These are phyloP conservation scores for Malassezia arunalokei DNA, from an alignment of 1,284 basidiomycete genomes.

Conservation along the genomic window DNA sequence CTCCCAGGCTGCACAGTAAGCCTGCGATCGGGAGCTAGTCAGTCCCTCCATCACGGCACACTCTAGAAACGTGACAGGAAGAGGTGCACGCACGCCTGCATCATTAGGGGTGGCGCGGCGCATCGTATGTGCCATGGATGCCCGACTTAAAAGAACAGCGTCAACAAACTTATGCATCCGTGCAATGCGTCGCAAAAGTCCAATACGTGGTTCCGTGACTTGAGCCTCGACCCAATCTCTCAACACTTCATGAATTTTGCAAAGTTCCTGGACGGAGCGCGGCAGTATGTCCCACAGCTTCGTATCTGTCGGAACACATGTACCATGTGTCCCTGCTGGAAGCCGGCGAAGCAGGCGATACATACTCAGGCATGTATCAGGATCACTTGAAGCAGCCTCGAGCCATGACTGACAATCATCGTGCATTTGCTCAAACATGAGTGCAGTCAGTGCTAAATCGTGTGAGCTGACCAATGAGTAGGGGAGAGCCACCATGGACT, in stretches of 20 bases:
- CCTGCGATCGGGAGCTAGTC: conserved; percentile 28
- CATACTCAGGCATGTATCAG: neutral
- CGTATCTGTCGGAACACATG: neutral
- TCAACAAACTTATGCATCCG: conserved; percentile 35
- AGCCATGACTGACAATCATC: neutral
- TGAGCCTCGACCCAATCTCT: conserved; percentile 34
- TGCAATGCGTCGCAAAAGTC: conserved; percentile 25
- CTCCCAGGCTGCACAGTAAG: conserved; percentile 38
- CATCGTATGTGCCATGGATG: conserved; percentile 24
- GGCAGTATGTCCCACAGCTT: conserved; percentile 6
- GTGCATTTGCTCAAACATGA: conserved; percentile 1
- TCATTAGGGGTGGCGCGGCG: neutral
- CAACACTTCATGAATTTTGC: conserved; percentile 1
- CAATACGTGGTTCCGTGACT: conserved; percentile 35
- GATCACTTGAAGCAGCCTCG: conserved; percentile 1
- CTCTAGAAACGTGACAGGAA: conserved; percentile 33
- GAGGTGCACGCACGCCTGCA: neutral
- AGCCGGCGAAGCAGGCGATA: conserved; percentile 4
- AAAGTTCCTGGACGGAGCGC: conserved; percentile 3
- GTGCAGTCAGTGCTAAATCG: conserved; percentile 1
- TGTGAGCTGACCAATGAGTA: neutral
- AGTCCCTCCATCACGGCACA: conserved; percentile 32
- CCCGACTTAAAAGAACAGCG: conserved; percentile 33
- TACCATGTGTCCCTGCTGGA: neutral
- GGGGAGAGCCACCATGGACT: conserved; percentile 26